A percentile compares a stretch with the other conserved stretches of the same genome.
phyloP scores from a whole-genome alignment of 257 asterid species.

The Penstemon eatonii region DNA sequence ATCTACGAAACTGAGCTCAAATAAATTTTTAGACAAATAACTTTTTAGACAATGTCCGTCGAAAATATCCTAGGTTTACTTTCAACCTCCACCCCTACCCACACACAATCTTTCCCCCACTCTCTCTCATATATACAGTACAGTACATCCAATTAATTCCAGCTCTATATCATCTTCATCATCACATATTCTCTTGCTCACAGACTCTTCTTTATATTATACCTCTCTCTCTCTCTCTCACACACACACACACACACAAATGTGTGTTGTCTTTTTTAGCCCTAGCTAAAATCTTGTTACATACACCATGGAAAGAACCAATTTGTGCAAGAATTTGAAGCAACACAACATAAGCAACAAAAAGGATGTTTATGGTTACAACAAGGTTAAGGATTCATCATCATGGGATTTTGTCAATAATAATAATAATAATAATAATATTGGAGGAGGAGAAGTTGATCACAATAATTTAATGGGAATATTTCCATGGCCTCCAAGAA shows the following conservation, averaged over 20 bases:
- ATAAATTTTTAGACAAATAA: no score
- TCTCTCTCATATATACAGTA: conserved; percentile 15
- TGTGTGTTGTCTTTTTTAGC: conserved; percentile 2
- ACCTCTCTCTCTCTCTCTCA: conserved; percentile 16
- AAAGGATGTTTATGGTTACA: conserved; percentile 33
- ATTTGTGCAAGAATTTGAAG: conserved; percentile 25
- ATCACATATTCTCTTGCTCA: not conserved
- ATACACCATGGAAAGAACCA: conserved; percentile 27
- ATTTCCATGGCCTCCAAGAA: conserved; percentile 88
- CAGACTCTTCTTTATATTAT: not conserved
- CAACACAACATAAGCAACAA: conserved; percentile 21
- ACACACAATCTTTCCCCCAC: not conserved
- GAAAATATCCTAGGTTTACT: not conserved
- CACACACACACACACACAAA: conserved; percentile 9
- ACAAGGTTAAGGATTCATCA: conserved; percentile 41
- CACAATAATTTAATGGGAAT: conserved; percentile 33
- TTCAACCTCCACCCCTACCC: not conserved
- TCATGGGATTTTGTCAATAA: conserved; percentile 26
- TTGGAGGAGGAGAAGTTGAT: conserved; percentile 39
- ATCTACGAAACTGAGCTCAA: no score
- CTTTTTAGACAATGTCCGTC: no score
- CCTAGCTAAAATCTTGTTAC: not conserved
- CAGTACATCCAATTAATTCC: conserved; percentile 18
- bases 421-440: not conserved
- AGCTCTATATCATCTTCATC: conserved; percentile 27